Conservation (phyloP, 2,329 filamentous ascomycete genomes). For the Nemania sp. region DNA sequence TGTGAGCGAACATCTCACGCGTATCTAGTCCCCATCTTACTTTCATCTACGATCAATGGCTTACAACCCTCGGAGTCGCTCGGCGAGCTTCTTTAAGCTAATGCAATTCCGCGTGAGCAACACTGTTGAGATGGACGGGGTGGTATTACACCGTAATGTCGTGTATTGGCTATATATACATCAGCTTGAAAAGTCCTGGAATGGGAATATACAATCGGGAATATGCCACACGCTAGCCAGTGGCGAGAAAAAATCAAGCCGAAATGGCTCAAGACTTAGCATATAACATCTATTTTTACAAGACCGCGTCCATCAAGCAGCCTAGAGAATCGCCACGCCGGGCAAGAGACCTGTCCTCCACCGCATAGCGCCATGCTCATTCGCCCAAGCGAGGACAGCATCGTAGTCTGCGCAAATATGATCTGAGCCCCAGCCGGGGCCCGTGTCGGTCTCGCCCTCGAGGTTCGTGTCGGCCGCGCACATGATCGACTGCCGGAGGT, state of each 20-base stretch:
- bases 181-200: neutral
- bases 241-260: neutral
- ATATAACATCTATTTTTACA: neutral
- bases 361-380: constrained; percentile 48
- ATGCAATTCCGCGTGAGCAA: neutral
- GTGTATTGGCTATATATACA: neutral
- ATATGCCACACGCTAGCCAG: neutral
- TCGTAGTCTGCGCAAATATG: constrained; percentile 54
- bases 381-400: constrained; percentile 53
- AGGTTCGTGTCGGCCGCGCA: constrained; percentile 55
- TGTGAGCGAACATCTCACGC: neutral
- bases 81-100: neutral
- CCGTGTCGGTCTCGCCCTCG: constrained; percentile 53
- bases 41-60: neutral
- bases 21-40: neutral
- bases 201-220: neutral
- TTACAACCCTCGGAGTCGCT: neutral
- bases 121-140: neutral
- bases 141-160: neutral
- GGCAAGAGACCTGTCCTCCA: constrained; percentile 50
- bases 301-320: neutral
- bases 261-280: neutral
- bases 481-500: constrained; percentile 54
- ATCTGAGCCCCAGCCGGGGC: constrained; percentile 54
- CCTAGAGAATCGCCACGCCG: constrained; percentile 44